Evolutionary conservation across 768 basidiomycete species (phyloP), one percentile per base, ranked within the genome.

Genomic region (Leucosporidium yakuticum): DNA sequence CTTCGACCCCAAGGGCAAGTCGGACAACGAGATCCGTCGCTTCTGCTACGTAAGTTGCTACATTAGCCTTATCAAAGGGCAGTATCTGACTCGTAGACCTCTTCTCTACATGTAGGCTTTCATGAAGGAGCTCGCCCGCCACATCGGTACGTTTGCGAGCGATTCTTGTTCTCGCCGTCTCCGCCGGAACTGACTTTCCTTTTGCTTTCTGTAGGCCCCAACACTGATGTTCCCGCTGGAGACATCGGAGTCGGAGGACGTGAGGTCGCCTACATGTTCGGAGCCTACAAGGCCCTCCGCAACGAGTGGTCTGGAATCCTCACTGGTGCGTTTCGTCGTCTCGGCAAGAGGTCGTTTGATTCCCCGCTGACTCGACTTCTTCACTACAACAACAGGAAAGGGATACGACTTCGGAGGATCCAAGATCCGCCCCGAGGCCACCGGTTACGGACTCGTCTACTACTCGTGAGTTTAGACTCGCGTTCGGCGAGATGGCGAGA

Each of bases 1-100:
- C 81, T 89, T 89, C 74, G 86, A 88, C 81, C 87, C 87, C 78
- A 89, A 88, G 84, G 87, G 87, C 76, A 88, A 87, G 80, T 85
- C 84, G 25, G 87, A 88, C 80, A 80, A 77, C 74, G 87, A 88
- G 80, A 88, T 88, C 77, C 81, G 87, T 70, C 82, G 85, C 61
- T 89, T 89, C 83, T 87, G 85, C 78, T 75, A 79, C 53, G 79
- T 80, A 69, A 76, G 79, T 77, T 11, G 21, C 53, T 17, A 19
- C 50, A 32, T 56, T 39, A 23, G 25, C n/a, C 23, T 44, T 50
- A 27, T 32, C 12, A 23, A 4, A 31, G 23, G 27, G 21, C 60
- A 8, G 31, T 14, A 20, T 6, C 57, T 47, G 49, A 25, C 31
- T 9, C 32, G 2, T 8, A 44, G 39, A 3, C 25, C 21, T 44